Percentiles rank a stretch among this genome's conserved stretches.
These are phyloP conservation scores for Durio zibethinus DNA, from an alignment of 345 rosid species.

Conservation along the genomic window DNA sequence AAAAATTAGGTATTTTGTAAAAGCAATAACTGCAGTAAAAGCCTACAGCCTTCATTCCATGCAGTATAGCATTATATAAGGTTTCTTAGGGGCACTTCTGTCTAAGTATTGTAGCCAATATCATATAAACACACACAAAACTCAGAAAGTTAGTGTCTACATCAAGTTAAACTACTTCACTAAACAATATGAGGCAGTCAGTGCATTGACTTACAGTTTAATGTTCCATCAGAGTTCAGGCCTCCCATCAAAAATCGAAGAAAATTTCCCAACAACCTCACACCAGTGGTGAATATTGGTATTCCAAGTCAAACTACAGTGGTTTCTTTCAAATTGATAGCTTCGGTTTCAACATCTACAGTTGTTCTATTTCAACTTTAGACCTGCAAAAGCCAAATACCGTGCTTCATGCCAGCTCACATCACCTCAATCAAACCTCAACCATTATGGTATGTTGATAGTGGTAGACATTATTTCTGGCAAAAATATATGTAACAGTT, in stretches of 20 bases:
- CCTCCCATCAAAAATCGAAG: background rate
- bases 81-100: no score
- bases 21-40: no score
- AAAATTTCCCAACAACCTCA: no score
- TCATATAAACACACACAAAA: no score
- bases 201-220: background rate
- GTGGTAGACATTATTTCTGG: background rate
- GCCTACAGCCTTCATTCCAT: no score
- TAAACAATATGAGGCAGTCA: background rate
- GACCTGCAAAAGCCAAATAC: background rate
- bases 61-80: no score
- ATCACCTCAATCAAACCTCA: background rate
- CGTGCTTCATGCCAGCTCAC: background rate
- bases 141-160: no score
- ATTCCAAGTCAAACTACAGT: background rate
- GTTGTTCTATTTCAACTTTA: background rate
- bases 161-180: no score
- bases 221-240: background rate
- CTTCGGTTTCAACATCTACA: background rate
- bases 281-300: background rate
- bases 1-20: no score
- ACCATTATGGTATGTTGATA: background rate
- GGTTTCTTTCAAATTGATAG: background rate
- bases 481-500: background rate
- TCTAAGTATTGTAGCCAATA: no score